Conservation (phyloP, 305 asterid species). For the Rubia tinctorum region DNA sequence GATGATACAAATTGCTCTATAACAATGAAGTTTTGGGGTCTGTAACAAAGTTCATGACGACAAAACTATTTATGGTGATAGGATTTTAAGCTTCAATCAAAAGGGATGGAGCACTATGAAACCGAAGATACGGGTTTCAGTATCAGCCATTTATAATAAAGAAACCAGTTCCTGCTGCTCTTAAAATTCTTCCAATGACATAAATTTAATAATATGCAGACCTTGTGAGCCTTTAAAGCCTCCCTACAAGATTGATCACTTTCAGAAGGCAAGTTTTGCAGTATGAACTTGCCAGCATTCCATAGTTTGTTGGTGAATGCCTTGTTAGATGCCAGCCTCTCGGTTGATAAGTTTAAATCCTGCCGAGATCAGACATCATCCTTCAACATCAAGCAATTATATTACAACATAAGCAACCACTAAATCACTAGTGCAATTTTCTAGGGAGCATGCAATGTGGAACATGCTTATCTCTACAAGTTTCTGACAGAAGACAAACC, state of each 20-base stretch:
- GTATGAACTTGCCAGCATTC: constrained; percentile 97
- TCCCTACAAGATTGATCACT: constrained; percentile 70
- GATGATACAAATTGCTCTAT: constrained; percentile 1
- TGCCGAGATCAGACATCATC: constrained; percentile 25
- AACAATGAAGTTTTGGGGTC: not conserved
- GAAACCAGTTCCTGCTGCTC: not conserved
- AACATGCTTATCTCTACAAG: not conserved
- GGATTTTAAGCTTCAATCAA: not conserved
- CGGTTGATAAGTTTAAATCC: constrained; percentile 91
- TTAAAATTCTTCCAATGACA: not conserved
- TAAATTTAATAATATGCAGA: constrained; percentile 21
- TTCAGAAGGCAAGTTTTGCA: constrained; percentile 84
- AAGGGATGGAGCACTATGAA: not conserved
- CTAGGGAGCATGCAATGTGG: not conserved
- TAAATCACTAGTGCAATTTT: constrained; percentile 10
- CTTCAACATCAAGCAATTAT: not conserved
- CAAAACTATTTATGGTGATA: not conserved
- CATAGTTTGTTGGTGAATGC: constrained; percentile 97
- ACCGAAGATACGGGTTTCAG: not conserved
- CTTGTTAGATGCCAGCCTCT: constrained; percentile 85
- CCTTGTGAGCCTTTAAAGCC: constrained; percentile 60
- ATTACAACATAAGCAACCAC: not conserved
- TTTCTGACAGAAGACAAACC: constrained; percentile 46
- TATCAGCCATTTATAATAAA: not conserved
- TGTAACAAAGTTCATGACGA: not conserved